Evolutionary conservation across 108 stramenopile genomes (phyloP).

Genomic region (Poteriospumella lacustris): DNA sequence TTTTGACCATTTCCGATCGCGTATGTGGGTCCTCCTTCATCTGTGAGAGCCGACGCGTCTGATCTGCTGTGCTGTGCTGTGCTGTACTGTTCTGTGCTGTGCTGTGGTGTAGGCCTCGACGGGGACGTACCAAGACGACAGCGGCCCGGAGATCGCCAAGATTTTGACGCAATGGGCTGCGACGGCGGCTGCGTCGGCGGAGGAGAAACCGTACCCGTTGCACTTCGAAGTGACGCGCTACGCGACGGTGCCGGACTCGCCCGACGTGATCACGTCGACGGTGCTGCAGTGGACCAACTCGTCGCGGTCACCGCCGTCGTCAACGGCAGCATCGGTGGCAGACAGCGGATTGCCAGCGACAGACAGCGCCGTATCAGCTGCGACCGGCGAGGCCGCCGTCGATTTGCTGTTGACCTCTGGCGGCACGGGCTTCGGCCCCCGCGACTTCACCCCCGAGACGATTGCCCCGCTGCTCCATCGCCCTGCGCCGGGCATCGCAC

Average conservation of each 20-base stretch:
- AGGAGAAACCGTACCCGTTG: not conserved
- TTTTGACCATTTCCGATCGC: constrained; percentile 46
- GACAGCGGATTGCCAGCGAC: too few relatives aligned
- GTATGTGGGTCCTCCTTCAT: too few relatives aligned
- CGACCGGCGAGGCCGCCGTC: too few relatives aligned
- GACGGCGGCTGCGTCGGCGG: not conserved
- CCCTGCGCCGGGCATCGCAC: constrained; percentile 47
- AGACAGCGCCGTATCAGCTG: too few relatives aligned
- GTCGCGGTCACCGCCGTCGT: not conserved
- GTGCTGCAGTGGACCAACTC: too few relatives aligned
- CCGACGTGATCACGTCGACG: too few relatives aligned
- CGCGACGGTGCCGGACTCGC: not conserved
- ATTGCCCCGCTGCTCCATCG: constrained; percentile 29
- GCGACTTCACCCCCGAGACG: constrained; percentile 46
- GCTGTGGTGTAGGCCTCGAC: too few relatives aligned
- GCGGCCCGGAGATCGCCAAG: constrained; percentile 46
- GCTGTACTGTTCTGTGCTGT: too few relatives aligned
- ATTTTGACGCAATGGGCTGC: constrained; percentile 19
- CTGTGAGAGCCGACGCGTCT: too few relatives aligned
- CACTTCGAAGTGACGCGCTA: not conserved
- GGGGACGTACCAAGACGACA: constrained; percentile 44
- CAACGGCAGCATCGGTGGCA: too few relatives aligned
- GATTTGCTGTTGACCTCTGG: constrained; percentile 44
- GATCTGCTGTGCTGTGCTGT: too few relatives aligned
- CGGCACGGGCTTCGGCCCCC: constrained; percentile 47